Evolutionary conservation across 345 rosid species (phyloP), one percentile per base, ranked within the genome.

Genomic region (Salix arbutifolia): DNA sequence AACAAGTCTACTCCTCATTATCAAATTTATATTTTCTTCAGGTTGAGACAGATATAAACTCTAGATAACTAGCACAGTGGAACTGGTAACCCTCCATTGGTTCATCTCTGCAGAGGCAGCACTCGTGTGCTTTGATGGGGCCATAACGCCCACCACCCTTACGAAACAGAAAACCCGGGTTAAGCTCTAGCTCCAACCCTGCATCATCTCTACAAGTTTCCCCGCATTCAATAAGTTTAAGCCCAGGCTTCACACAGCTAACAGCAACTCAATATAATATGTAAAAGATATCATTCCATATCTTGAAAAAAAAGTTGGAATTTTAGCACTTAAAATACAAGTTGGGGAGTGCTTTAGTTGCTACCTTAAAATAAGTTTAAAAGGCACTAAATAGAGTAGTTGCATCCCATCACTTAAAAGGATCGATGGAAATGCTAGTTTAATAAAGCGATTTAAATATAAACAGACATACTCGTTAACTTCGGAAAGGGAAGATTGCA

Each of bases 401-500:
- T 48, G 61, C 21, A 75, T 8, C 31, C 25, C 26, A 58, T 40
- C 72, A 70, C 21, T 14, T 42, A 11, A 66, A 67, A 46, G 28
- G 44, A 73, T 53, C 4, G 52, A 0, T 1, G 10, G 53, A 30
- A 18, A 69, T 58, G 70, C 70, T 14, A 53, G 40, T 28, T n/a
- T 25, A 16, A 48, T 65, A 26, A 50, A 80, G 37, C 30, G 65
- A 28, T 50, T 76, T 38, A 61, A 72, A 71, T 26, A 70, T n/a
- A 18, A 60, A 73, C 69, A 81, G 25, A 78, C 88, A 58, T 89
- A 92, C 99, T 88, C 81, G 67, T 94, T 96, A 77, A 94, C 90
- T 87, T 89, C 96, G 38, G 84, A 65, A 74, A 96, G 87, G 58
- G 92, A 86, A 78, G 98, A 92, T 40, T 94, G 93, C 87, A 92